A percentile compares a stretch with the other conserved stretches of the same genome.
Conservation (phyloP, 768 basidiomycete genomes). For the Chalciporus sphaerocephalus region DNA sequence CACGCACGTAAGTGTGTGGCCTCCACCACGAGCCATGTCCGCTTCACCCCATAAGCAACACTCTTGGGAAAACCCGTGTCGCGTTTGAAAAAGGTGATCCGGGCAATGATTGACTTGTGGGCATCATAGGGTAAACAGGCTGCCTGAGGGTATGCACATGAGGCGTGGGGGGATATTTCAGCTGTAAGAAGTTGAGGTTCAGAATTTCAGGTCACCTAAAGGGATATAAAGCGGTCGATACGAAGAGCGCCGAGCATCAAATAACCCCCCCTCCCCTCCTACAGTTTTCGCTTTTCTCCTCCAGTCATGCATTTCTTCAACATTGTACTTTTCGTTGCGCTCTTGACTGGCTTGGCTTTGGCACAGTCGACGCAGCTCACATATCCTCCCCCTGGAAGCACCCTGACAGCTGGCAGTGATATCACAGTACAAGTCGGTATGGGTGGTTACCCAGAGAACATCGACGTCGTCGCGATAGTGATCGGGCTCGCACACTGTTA, state of each 20-base stretch:
- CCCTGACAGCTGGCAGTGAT: slow-evolving; percentile 6
- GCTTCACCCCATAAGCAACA: slow-evolving; percentile 3
- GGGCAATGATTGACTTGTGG: too few relatives aligned
- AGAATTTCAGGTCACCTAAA: not conserved
- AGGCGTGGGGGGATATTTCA: too few relatives aligned
- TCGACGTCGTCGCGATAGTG: slow-evolving; percentile 28
- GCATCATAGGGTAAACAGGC: too few relatives aligned
- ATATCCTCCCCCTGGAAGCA: slow-evolving; percentile 7
- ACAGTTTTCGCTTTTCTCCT: not conserved
- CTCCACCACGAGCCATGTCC: not conserved
- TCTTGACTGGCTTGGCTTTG: slow-evolving; percentile 10
- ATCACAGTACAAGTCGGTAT: slow-evolving; percentile 17
- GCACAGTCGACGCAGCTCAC: slow-evolving; percentile 15
- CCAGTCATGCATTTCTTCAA: slow-evolving; percentile 18
- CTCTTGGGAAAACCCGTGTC: not conserved
- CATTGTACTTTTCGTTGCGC: slow-evolving; percentile 10
- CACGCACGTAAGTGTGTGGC: not conserved
- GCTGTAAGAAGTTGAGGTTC: not conserved
- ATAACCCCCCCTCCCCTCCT: not conserved
- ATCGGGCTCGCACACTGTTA: slow-evolving; percentile 31
- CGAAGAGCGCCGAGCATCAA: not conserved
- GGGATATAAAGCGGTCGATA: slow-evolving; percentile 15
- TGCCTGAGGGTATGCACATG: too few relatives aligned
- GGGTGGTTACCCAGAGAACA: slow-evolving; percentile 18
- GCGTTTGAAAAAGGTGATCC: not conserved